Evolutionary conservation across 2,329 filamentous ascomycete genomes (phyloP), one percentile per base, ranked within the genome.

Genomic region (Graphium sp.): DNA sequence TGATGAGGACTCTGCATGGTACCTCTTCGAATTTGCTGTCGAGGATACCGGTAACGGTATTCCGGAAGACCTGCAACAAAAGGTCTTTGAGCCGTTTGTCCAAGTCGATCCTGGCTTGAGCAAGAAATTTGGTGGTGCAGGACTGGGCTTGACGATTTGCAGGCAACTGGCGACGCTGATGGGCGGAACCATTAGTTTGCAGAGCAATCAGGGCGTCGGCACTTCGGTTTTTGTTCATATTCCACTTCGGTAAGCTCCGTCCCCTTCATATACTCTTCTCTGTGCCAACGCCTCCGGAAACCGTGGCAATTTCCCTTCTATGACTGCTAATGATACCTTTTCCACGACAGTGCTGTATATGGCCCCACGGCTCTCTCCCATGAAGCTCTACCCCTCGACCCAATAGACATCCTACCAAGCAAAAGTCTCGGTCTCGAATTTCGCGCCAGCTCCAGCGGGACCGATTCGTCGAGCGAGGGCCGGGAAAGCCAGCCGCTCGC

Each of bases 71-170:
- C 68, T 91, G 48, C 82, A 84, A 40, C 62, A 80, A 32, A 75
- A 75, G 39, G 82, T 94, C 7, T 94, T 94, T 45, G 85, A 93
- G 47, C 85, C 85, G 1, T 94, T 94, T 44, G 80, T 93, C 0
- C 85, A 94, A 49, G 85, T 79, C n/a, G 84, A 93, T 44, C 56
- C 89, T 2, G 80, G 83, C 1, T 54, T 94, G 11, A 91, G 79
- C 55, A 91, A 83, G 49, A 89, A 89, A 43, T 91, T 76, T 44
- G 83, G 83, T 12, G 85, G 85, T 11, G 93, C 85, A 1, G 85
- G 85, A 4, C 57, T 93, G 2, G 85, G 85, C 2, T 50, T 94
- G 31, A 87, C 78, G 43, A 94, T 94, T 41, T 92, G 83, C 51
- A 76, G 80, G 14, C 85, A 94, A 47, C 58, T 94, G 21, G 80